Evolutionary conservation across 2,329 filamentous ascomycete species (phyloP), one percentile per base, ranked within the genome.

Genomic region (Fusarium chuoi): DNA sequence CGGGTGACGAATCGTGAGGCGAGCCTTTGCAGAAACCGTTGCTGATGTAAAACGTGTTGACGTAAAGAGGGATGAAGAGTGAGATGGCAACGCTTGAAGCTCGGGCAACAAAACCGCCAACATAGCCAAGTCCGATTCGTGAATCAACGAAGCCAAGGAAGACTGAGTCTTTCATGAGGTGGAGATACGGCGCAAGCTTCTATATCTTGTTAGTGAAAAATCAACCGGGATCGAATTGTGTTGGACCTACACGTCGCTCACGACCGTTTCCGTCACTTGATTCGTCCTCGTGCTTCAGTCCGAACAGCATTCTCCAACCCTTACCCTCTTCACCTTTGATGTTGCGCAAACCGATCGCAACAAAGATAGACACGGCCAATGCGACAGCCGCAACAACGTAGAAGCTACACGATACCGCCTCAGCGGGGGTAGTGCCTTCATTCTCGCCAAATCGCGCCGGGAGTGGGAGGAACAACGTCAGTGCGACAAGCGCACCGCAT

Each of bases 21-120:
- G 87, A 89, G 22, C 89, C 89, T 45, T 90, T 88, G 84, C 96
- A 98, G 74, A 93, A 92, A 6, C 94, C 95, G 60, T 92, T 92
- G 55, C 87, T 85, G 72, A 96, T 93, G 82, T 96, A 98, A 82
- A 94, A 98, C 30, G 94, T 92, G 80, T 98, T 98, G 77, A 98
- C 91, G 79, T 93, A 97, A 5, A 99, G 88, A 2, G 96, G 96
- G 61, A 99, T 93, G 83, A 98, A 99, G 11, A 98, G 89, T 2
- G 94, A 97, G 74, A 99, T 97, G 59, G 94, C 96, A 10, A 99
- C 96, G 0, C 95, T 98, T 2, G 95, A 98, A 13, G 96, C 95
- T 63, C 96, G 91, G 15, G 95, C 96, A 6, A 99, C 96, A 78
- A 98, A 98, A 4, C 96, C 96, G 71, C 96, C 96, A 0, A 98